A percentile compares a stretch with the other conserved stretches of the same genome.
Conservation (phyloP, 2,329 filamentous ascomycete genomes). For the Penicillium brevicompactum region DNA sequence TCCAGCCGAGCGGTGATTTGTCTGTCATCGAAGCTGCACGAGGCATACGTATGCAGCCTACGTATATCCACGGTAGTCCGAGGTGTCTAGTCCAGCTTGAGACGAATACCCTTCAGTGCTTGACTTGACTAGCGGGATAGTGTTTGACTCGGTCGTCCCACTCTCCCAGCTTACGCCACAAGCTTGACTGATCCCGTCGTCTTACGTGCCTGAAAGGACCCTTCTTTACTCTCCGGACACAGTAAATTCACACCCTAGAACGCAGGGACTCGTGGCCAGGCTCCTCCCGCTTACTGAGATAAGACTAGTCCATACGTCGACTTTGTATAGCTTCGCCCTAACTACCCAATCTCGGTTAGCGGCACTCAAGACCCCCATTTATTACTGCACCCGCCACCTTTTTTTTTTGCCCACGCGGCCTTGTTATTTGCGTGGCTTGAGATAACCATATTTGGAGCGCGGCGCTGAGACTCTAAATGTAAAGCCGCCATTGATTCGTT, state of each 20-base stretch:
- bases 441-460: background rate
- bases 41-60: constrained; percentile 28
- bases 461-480: constrained; percentile 8
- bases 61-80: constrained; percentile 20
- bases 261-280: constrained; percentile 27
- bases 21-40: constrained; percentile 6
- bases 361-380: constrained; percentile 9
- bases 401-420: constrained; percentile 22
- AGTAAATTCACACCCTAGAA: constrained; percentile 2
- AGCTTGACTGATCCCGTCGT: constrained; percentile 8
- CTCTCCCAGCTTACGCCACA: constrained; percentile 21
- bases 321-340: constrained; percentile 3
- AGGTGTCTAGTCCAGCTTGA: constrained; percentile 13
- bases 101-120: constrained; percentile 11
- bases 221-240: constrained; percentile 6
- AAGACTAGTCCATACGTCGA: constrained; percentile 11
- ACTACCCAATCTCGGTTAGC: constrained; percentile 9
- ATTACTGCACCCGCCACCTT: constrained; percentile 9
- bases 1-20: constrained; percentile 22
- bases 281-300: constrained; percentile 10
- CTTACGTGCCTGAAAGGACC: constrained; percentile 8
- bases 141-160: constrained; percentile 6
- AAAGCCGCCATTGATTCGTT: background rate
- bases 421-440: constrained; percentile 4
- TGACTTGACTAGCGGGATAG: constrained; percentile 11